A percentile compares a stretch with the other conserved stretches of the same genome.
Conservation (phyloP, 2,329 filamentous ascomycete species). For the Fusarium acutatum region DNA sequence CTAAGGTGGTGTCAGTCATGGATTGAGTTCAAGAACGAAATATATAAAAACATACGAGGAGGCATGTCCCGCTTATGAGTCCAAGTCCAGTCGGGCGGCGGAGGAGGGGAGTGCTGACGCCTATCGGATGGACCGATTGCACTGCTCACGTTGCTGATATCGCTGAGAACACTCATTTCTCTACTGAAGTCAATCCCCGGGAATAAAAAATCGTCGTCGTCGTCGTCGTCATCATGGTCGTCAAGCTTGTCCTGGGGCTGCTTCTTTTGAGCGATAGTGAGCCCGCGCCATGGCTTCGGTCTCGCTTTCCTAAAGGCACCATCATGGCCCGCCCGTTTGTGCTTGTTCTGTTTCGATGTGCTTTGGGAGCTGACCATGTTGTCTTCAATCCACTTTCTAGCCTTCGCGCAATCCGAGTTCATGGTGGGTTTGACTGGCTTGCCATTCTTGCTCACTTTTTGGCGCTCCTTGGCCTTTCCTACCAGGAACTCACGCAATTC, state of each 20-base stretch:
- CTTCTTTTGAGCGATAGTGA: not conserved
- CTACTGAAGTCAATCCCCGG: not conserved
- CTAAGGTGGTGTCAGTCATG: not conserved
- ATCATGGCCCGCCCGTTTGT: fast-evolving
- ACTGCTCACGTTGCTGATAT: not conserved
- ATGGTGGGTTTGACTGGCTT: not conserved
- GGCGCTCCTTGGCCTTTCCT: no score
- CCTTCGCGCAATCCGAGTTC: not conserved
- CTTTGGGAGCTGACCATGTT: not conserved
- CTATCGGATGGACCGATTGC: not conserved
- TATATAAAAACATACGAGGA: not conserved
- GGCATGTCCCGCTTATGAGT: not conserved
- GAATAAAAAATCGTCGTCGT: not conserved
- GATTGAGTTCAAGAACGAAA: not conserved
- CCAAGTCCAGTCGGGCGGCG: not conserved
- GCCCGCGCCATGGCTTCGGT: not conserved
- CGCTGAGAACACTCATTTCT: not conserved
- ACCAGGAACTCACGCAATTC: not conserved
- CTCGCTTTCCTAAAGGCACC: not conserved
- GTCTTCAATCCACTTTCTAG: not conserved
- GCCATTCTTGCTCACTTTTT: not conserved
- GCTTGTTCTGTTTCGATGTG: not conserved
- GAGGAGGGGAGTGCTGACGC: not conserved
- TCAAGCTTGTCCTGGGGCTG: not conserved
- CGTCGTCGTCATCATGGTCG: not conserved